phyloP scores from a whole-genome alignment of 2,329 filamentous ascomycete species.

The Magnaporthiopsis rhizophila region DNA sequence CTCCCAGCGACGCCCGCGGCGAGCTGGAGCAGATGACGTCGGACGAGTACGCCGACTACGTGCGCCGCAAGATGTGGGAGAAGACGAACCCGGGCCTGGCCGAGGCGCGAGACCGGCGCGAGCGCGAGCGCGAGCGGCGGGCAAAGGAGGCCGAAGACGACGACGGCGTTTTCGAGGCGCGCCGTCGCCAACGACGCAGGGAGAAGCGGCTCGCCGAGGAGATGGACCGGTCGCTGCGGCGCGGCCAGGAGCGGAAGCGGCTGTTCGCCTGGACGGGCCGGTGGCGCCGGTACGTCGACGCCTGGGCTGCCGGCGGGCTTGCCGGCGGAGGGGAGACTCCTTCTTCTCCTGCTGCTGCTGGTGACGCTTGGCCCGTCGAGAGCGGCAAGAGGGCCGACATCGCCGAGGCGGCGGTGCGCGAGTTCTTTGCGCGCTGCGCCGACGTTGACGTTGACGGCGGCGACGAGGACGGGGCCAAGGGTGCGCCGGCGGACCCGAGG shows the following conservation, averaged over 20 bases:
- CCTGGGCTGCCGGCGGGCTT: conserved; percentile 47
- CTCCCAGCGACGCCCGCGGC: not conserved
- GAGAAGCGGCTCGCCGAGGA: conserved; percentile 44
- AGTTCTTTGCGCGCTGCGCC: conserved; percentile 53
- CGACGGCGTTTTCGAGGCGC: conserved; percentile 30
- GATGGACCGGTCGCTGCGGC: conserved; percentile 61
- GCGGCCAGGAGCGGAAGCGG: conserved; percentile 55
- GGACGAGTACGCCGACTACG: conserved; percentile 82
- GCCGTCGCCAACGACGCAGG: conserved; percentile 27
- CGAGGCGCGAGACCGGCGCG: conserved; percentile 61
- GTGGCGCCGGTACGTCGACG: conserved; percentile 57
- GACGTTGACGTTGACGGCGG: not conserved
- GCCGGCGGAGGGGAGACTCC: not conserved
- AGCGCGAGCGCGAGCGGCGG: conserved; percentile 39
- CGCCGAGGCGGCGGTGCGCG: conserved; percentile 47
- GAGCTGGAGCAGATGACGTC: conserved; percentile 80
- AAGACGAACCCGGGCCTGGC: conserved; percentile 78
- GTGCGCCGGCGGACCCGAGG: conserved; percentile 28
- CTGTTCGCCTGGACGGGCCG: conserved; percentile 45
- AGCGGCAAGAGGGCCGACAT: conserved; percentile 51
- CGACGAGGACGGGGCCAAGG: conserved; percentile 16
- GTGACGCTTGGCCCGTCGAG: conserved; percentile 61
- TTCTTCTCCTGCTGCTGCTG: conserved; percentile 22
- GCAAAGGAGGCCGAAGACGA: conserved; percentile 25
- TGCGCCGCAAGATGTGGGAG: conserved; percentile 90